Evolutionary conservation across 108 stramenopile genomes (phyloP), one percentile per base, ranked within the genome.

Genomic region (Schizochytrium sp.): DNA sequence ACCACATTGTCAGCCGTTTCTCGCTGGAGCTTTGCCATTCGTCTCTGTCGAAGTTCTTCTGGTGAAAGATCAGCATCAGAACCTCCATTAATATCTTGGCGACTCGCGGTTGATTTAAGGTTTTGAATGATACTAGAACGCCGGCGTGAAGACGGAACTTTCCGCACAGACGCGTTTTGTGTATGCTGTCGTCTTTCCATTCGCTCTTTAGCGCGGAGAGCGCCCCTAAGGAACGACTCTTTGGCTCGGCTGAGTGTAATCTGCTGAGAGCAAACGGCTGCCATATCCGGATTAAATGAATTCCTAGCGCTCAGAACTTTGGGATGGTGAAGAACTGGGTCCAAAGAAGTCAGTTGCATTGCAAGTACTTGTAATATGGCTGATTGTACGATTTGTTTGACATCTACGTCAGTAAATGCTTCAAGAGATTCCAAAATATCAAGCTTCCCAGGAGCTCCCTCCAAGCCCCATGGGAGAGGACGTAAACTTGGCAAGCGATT

Each of bases 171-270:
- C 19, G 59, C 17, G 17, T 17, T 60, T 17, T 60, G 17, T 17
- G 19, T 69, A 38, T 69, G 64, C 12, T 44, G 64, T 8, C 64
- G 64, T 1, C 64, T 38, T 44, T 69, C 64, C 64, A 69, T 69
- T 38, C 64, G 64, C 64, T 13, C 8, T 15, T 69, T 69, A 38
- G 64, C 64, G 12, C 64, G 64, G 8, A 69, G 15, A 10, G 44
- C 44, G 64, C 64, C 64, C 44, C 44, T 69, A 15, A 69, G 64
- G 28, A 69, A 69, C 0, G 64, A 69, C 64, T 69, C 64, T 44
- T 3, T 69, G 1, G 64, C 64, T 12, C 64, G 64, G 44, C 64
- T 69, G 15, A 69, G 64, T 7, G 44, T 44, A 15, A 69, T 44
- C 64, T 69, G 64, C 64, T 69, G 40, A 44, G 64, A 28, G 64